Percentiles rank a stretch among this genome's conserved stretches.
These are phyloP conservation scores for Aspergillus niger DNA, from an alignment of 2,329 filamentous ascomycete species.

Conservation along the genomic window DNA sequence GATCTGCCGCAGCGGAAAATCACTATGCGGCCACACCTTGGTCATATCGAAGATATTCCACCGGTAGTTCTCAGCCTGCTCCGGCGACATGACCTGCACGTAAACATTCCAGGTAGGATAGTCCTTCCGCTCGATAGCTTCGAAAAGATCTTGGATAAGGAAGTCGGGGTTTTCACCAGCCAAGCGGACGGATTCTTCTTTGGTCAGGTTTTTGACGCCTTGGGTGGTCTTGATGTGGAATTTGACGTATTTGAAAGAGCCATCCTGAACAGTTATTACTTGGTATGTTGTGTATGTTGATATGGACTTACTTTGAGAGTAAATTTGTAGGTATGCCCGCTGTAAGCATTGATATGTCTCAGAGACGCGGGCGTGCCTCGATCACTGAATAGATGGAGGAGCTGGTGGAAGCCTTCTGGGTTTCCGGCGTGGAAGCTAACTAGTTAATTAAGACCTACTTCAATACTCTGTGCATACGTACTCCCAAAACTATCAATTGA, in stretches of 20 bases:
- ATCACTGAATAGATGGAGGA: constrained; percentile 15
- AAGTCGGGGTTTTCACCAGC: not conserved
- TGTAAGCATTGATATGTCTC: not conserved
- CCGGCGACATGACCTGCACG: constrained; percentile 14
- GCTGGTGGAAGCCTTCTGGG: constrained; percentile 12
- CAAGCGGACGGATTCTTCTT: not conserved
- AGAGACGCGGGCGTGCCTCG: constrained; percentile 8
- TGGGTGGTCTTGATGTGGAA: not conserved
- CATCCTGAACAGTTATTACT: not conserved
- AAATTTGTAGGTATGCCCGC: not conserved
- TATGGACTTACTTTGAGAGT: not conserved
- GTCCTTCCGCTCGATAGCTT: not conserved
- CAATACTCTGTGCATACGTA: not conserved
- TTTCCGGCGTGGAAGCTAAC: constrained; percentile 12
- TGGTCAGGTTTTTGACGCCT: not conserved
- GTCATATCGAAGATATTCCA: constrained; percentile 14
- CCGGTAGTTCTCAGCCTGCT: constrained; percentile 13
- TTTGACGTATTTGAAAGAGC: not conserved
- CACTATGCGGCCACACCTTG: not conserved
- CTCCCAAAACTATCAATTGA: constrained; percentile 4
- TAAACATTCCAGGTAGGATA: not conserved
- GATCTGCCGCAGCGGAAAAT: constrained; percentile 2
- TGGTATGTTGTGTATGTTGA: not conserved
- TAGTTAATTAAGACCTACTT: not conserved
- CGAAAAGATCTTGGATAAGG: not conserved